phyloP scores from a whole-genome alignment of 225 moss, liverwort and hornwort species.

The Sphagnum contortum region DNA sequence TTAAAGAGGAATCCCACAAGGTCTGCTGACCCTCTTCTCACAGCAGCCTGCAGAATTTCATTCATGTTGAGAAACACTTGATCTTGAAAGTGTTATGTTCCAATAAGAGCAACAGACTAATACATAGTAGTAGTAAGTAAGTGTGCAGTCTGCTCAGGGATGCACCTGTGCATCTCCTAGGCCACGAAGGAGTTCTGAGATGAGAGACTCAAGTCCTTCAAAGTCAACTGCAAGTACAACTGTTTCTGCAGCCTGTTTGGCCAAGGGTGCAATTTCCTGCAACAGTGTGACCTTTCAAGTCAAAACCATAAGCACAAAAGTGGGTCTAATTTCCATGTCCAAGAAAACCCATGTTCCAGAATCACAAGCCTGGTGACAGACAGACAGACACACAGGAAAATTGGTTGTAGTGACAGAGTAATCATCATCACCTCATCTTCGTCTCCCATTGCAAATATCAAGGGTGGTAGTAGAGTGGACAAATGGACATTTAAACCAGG shows the following conservation, averaged over 20 bases:
- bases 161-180: slow-evolving; percentile 71
- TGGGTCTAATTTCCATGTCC: not conserved
- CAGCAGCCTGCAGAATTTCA: slow-evolving; percentile 48
- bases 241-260: slow-evolving; percentile 83
- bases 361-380: not conserved
- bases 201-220: slow-evolving; percentile 79
- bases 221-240: slow-evolving; percentile 89
- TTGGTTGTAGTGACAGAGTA: too few relatives aligned
- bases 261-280: slow-evolving; percentile 53
- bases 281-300: not conserved
- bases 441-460: slow-evolving; percentile 78
- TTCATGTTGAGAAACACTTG: not conserved
- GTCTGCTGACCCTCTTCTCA: slow-evolving; percentile 84
- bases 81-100: too few relatives aligned
- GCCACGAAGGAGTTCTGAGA: slow-evolving; percentile 73
- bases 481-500: slow-evolving; percentile 88
- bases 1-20: slow-evolving; percentile 92
- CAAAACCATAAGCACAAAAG: slow-evolving; percentile 8
- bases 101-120: too few relatives aligned
- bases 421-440: slow-evolving; percentile 47
- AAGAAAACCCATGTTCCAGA: not conserved
- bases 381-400: slow-evolving; percentile 2
- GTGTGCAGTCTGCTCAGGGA: not conserved
- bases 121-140: too few relatives aligned
- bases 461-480: slow-evolving; percentile 77